Base-by-base conservation (phyloP, 495 filamentous ascomycete species). In the Podospora comata region DNA sequence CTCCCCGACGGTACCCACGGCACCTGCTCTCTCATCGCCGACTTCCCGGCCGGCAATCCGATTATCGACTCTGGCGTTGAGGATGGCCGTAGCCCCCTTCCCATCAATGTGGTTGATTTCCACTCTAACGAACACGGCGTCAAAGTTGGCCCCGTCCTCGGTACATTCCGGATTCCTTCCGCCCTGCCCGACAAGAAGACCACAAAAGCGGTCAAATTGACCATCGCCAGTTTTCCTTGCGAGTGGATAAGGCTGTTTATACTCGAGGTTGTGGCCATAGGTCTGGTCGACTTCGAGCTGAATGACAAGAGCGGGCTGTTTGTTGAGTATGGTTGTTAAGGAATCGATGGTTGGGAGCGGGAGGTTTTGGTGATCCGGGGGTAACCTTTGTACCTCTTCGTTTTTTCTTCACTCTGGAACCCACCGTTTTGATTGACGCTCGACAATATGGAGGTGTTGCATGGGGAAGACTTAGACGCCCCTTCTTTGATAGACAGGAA, bases 201-300 rank as follows among this genome's bases (percentile, higher is more conserved):
- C 9, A 54, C 54, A 62, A 54, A 53, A 55, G 62, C 57, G 15
- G 61, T 61, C 56, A 55, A 57, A 23, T 54, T 57, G 11, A 62
- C 53, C 28, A 70, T 80, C 28, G 77, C 75, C 61, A 75, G 72
- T 67, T 79, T 79, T 62, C 74, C 74, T 11, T 80, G 78, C 71
- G 64, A 71, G 19, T 60, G 66, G n/a, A 60, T 59, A 19, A 74
- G 77, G 74, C 19, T 61, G 2, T 80, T 68, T 39, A 4, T 55
- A 19, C 27, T 77, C 5, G 71, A 74, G 74, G 23, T 78, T 5
- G 69, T 67, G 3, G 77, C 66, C 0, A 72, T 68, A 70, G 78
- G 79, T 9, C 79, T 65, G 57, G 62, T 69, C 1, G 62, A 34
- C 39, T 69, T 69, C 20, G 62, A 44, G 67, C 5, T 15, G 19